These are phyloP conservation scores for Pyracantha coccinea DNA, from an alignment of 331 rosid genomes.

Conservation along the genomic window DNA sequence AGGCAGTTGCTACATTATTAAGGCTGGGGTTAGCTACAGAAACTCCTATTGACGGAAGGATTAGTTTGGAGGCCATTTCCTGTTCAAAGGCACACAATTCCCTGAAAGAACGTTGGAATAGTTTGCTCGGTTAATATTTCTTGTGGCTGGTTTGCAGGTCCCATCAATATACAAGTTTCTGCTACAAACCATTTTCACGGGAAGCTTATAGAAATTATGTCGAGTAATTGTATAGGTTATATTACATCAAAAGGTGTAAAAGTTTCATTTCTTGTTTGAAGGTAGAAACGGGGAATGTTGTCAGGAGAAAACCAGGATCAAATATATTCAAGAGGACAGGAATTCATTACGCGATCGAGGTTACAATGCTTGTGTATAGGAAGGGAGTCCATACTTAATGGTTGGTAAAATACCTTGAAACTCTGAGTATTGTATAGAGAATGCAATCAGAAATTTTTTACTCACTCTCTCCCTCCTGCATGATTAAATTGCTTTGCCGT, in stretches of 20 bases:
- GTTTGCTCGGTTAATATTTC: constrained; percentile 32
- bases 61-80: constrained; percentile 43
- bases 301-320: not conserved
- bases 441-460: not conserved
- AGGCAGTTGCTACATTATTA: constrained; percentile 45
- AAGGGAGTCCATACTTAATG: not conserved
- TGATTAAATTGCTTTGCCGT: not conserved
- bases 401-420: not conserved
- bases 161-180: not conserved
- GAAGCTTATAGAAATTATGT: not conserved
- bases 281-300: not conserved
- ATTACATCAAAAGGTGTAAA: not conserved
- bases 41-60: constrained; percentile 41
- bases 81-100: constrained; percentile 54
- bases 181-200: not conserved
- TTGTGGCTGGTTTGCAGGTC: not conserved
- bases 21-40: constrained; percentile 70
- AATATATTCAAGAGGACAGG: not conserved
- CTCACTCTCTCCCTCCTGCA: not conserved
- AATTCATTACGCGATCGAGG: not conserved
- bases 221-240: not conserved
- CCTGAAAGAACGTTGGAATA: constrained; percentile 67
- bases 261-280: not conserved
- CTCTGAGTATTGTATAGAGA: not conserved
- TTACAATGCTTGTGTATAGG: too few relatives aligned